Evolutionary conservation across 192 early-diverging fungal species (phyloP).

Genomic region (Backusella psychrophila): DNA sequence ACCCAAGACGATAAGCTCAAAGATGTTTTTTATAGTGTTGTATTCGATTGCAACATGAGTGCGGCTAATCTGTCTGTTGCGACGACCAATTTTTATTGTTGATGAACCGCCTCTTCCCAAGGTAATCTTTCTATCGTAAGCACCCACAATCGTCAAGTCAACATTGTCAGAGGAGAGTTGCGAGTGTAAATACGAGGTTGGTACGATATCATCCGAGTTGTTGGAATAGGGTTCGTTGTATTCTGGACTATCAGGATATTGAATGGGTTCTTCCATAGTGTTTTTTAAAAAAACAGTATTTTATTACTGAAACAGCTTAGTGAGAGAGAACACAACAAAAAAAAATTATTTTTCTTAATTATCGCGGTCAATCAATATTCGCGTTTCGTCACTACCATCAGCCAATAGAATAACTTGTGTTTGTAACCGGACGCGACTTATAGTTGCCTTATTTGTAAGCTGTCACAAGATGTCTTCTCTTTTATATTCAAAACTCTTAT

Average conservation of each 20-base stretch:
- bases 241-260: constrained; percentile 17
- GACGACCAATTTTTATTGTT: constrained; percentile 45
- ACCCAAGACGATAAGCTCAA: constrained; percentile 46
- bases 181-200: constrained; percentile 9
- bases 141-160: constrained; percentile 18
- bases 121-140: constrained; percentile 26
- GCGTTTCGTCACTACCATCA: background rate
- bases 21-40: constrained; percentile 12
- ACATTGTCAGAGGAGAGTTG: background rate
- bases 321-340: background rate
- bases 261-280: background rate
- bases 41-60: constrained; percentile 45
- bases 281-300: background rate
- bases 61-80: constrained; percentile 52
- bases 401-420: background rate
- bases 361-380: background rate
- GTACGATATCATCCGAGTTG: constrained; percentile 27
- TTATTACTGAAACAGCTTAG: background rate
- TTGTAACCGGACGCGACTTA: background rate
- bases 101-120: constrained; percentile 48
- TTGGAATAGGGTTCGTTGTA: background rate
- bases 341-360: background rate
- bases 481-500: background rate
- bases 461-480: background rate
- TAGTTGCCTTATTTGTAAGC: background rate